Evolutionary conservation across 1,284 basidiomycete genomes (phyloP).

Genomic region (Trichosporon ovoides): DNA sequence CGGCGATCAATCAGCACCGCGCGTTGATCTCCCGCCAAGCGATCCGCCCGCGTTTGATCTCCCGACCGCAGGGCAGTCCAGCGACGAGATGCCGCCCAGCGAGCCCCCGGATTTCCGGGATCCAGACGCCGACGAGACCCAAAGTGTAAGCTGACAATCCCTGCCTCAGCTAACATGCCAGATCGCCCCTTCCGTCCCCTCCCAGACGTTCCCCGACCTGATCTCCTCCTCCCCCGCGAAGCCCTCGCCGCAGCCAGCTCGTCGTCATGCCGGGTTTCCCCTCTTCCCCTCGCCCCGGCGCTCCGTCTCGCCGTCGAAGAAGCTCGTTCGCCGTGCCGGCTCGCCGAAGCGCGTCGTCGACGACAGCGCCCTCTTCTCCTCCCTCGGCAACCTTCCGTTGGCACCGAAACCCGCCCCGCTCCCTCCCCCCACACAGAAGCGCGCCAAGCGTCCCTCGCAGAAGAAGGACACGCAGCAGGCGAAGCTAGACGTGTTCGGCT

Average conservation of each 20-base stretch:
- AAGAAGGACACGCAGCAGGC: slow-evolving; percentile 19
- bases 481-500: slow-evolving; percentile 37
- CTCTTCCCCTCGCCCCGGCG: not conserved
- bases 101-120: not conserved
- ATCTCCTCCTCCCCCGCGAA: slow-evolving; percentile 8
- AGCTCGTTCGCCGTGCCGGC: not conserved
- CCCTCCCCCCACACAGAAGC: too few relatives aligned
- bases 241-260: not conserved
- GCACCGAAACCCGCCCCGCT: too few relatives aligned
- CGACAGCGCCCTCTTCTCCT: not conserved
- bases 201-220: slow-evolving; percentile 26
- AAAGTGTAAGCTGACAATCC: slow-evolving; percentile 23
- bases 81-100: not conserved
- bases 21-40: not conserved
- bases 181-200: slow-evolving; percentile 21
- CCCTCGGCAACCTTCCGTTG: not conserved
- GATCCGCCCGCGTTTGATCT: not conserved
- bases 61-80: not conserved
- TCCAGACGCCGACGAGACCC: slow-evolving; percentile 14
- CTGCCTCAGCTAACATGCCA: slow-evolving; percentile 13
- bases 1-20: not conserved
- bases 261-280: not conserved
- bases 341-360: not conserved
- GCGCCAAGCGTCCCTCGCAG: not conserved
- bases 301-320: not conserved